phyloP scores from a whole-genome alignment of 1,284 basidiomycete genomes.

The Trichosporon sp. region DNA sequence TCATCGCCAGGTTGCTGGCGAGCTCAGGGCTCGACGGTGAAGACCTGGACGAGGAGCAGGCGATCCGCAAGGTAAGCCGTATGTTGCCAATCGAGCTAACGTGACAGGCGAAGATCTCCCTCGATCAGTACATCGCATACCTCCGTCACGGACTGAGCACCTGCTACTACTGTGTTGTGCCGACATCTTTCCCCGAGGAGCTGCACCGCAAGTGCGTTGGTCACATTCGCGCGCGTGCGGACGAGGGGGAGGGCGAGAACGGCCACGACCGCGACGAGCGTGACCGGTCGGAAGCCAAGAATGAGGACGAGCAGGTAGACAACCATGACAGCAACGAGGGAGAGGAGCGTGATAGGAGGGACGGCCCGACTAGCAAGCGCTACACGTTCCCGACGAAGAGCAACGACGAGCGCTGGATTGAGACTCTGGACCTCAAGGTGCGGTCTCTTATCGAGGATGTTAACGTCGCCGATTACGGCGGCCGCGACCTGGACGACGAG shows the following conservation, averaged over 20 bases:
- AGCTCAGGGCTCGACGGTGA: slow-evolving; percentile 29
- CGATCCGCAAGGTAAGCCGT: slow-evolving; percentile 28
- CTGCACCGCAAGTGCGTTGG: slow-evolving; percentile 86
- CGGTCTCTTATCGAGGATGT: slow-evolving; percentile 52
- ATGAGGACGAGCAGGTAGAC: slow-evolving; percentile 18
- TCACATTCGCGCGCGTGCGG: slow-evolving; percentile 62
- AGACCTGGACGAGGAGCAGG: slow-evolving; percentile 31
- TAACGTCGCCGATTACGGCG: slow-evolving; percentile 76
- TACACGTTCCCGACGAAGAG: slow-evolving; percentile 31
- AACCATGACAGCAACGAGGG: slow-evolving; percentile 60
- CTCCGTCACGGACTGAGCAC: slow-evolving; percentile 43
- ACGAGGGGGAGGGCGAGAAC: slow-evolving; percentile 49
- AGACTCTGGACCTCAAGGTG: slow-evolving; percentile 60
- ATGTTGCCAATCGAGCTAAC: not conserved
- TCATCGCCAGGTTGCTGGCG: slow-evolving; percentile 32
- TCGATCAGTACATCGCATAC: slow-evolving; percentile 40
- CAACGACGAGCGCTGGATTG: slow-evolving; percentile 77
- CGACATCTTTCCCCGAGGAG: slow-evolving; percentile 87
- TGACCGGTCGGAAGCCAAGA: slow-evolving; percentile 49
- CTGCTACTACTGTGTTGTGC: slow-evolving; percentile 88
- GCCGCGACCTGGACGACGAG: slow-evolving; percentile 82
- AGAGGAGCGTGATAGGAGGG: slow-evolving; percentile 42
- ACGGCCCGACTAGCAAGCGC: slow-evolving; percentile 11
- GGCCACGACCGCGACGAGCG: slow-evolving; percentile 11
- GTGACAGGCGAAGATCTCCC: slow-evolving; percentile 39